These are phyloP conservation scores for Ustilago shanxiensis DNA, from an alignment of 1,284 basidiomycete species.

Conservation along the genomic window DNA sequence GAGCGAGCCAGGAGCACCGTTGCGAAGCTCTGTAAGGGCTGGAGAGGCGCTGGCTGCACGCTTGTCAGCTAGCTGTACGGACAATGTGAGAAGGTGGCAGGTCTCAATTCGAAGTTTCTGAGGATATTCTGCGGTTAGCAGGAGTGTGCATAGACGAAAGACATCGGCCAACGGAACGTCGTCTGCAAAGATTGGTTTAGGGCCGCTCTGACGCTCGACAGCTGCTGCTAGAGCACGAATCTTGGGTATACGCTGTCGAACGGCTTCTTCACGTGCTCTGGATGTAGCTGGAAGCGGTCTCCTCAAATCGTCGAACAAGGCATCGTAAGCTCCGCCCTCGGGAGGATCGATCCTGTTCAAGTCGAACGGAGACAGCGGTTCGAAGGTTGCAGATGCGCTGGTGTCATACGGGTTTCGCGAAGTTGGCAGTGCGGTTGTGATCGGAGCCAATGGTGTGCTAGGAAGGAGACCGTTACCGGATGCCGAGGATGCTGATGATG, in stretches of 20 bases:
- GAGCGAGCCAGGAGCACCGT: conserved; percentile 60
- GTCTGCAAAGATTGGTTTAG: conserved; percentile 39
- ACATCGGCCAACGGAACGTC: conserved; percentile 54
- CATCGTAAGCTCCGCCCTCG: conserved; percentile 31
- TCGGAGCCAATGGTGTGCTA: conserved; percentile 38
- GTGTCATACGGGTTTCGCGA: conserved; percentile 26
- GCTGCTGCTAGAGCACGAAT: conserved; percentile 49
- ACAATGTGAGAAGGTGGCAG: conserved; percentile 50
- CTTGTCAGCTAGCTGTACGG: conserved; percentile 54
- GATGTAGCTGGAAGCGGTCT: conserved; percentile 46
- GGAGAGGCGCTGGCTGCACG: conserved; percentile 49
- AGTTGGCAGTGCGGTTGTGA: conserved; percentile 40
- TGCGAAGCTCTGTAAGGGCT: conserved; percentile 55
- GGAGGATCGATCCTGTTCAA: conserved; percentile 37
- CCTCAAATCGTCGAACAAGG: conserved; percentile 39
- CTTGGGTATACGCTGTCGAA: conserved; percentile 42
- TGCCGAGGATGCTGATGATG: conserved; percentile 21
- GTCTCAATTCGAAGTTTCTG: conserved; percentile 49
- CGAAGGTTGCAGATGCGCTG: conserved; percentile 22
- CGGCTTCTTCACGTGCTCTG: conserved; percentile 37
- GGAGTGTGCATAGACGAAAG: conserved; percentile 48
- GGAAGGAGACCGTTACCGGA: conserved; percentile 33
- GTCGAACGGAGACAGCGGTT: conserved; percentile 45
- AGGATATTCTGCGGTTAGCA: conserved; percentile 53
- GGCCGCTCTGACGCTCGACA: conserved; percentile 43